A percentile compares a stretch with the other conserved stretches of the same genome.
Evolutionary conservation across 345 rosid species (phyloP).

Genomic region (Eutrema yunnanense): DNA sequence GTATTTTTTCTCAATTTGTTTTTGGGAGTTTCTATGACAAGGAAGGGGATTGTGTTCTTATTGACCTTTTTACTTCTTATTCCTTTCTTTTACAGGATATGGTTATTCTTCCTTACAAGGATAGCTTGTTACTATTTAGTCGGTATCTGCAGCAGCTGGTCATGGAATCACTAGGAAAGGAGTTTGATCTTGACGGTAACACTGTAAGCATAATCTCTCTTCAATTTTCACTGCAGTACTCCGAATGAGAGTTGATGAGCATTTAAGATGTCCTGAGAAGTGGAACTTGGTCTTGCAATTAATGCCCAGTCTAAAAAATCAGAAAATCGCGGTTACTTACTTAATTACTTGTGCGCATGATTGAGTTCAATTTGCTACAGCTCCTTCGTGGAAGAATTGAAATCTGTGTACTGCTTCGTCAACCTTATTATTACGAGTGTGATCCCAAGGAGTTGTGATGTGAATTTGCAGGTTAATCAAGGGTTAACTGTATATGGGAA

Average conservation of each 20-base stretch:
- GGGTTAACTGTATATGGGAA: conserved; percentile 94
- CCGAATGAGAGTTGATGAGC: background rate
- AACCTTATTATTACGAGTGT: background rate
- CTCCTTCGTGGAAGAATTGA: background rate
- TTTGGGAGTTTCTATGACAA: background rate
- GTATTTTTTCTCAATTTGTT: conserved; percentile 30
- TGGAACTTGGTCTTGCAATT: background rate
- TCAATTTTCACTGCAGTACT: background rate
- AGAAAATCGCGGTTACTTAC: background rate
- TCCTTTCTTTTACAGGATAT: conserved; percentile 61
- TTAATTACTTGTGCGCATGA: background rate
- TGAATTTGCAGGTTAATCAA: conserved; percentile 79
- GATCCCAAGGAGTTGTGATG: conserved; percentile 7
- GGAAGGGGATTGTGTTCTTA: background rate
- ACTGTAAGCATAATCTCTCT: conserved; percentile 46
- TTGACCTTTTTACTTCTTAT: background rate
- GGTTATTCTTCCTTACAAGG: conserved; percentile 99
- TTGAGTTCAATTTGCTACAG: background rate
- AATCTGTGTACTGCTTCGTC: background rate
- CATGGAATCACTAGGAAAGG: conserved; percentile 99
- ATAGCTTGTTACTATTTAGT: conserved; percentile 86
- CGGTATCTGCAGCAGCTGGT: conserved; percentile 94
- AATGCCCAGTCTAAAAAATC: background rate
- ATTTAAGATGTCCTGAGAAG: background rate
- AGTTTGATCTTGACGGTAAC: conserved; percentile 93